Conservation (phyloP, 805 yeast species). For the Lipomyces japonicus region DNA sequence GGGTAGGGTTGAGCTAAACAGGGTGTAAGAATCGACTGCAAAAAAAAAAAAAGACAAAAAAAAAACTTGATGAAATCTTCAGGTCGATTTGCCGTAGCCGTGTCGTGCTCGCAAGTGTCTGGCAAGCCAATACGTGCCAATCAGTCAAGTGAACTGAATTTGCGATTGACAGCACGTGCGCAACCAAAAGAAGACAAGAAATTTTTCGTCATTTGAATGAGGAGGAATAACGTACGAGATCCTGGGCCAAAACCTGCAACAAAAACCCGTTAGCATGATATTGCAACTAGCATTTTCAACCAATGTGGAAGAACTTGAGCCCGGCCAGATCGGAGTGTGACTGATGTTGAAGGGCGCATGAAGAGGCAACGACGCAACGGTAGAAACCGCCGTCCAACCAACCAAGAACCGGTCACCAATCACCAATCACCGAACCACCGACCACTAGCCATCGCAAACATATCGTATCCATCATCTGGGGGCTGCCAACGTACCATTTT, state of each 20-base stretch:
- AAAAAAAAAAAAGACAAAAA: background rate
- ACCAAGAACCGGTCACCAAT: background rate
- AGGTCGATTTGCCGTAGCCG: background rate
- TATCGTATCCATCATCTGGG: background rate
- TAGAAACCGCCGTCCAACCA: background rate
- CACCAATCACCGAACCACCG: background rate
- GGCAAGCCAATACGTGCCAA: background rate
- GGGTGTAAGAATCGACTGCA: background rate
- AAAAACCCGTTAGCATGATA: slow-evolving; percentile 8
- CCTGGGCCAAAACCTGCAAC: slow-evolving; percentile 33
- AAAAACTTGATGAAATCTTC: background rate
- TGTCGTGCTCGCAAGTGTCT: background rate
- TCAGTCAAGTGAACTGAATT: background rate
- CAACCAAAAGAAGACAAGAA: background rate
- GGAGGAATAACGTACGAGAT: slow-evolving; percentile 27
- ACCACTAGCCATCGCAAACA: background rate
- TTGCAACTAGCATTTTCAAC: background rate
- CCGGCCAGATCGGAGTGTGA: background rate
- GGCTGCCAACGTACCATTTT: slow-evolving; percentile 18
- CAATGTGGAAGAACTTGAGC: background rate
- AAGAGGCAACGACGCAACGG: background rate
- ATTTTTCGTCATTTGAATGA: too few relatives aligned
- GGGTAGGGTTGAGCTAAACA: slow-evolving; percentile 74
- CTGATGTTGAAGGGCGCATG: background rate
- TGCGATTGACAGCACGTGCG: background rate